Conservation (phyloP, 2,329 filamentous ascomycete species). For the Tolypocladium ophioglossoides region DNA sequence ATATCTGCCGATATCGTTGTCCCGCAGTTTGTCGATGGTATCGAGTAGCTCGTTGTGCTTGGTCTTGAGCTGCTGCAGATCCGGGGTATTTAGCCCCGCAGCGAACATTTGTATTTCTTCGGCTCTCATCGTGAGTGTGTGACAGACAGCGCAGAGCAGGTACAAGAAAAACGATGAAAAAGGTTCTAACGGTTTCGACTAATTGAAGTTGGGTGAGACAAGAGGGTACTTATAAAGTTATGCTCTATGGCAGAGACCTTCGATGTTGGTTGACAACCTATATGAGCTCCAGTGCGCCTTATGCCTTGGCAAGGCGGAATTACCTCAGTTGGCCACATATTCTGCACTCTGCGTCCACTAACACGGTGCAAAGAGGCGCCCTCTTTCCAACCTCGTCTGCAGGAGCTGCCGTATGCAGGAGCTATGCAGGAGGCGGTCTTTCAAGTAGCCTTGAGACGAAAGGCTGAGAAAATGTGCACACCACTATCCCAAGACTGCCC, state of each 20-base stretch:
- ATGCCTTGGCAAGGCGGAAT: background rate
- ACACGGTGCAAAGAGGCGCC: background rate
- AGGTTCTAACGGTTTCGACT: too few relatives aligned
- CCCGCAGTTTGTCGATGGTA: conserved; percentile 7
- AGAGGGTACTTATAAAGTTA: too few relatives aligned
- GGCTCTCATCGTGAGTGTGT: background rate
- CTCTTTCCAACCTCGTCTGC: background rate
- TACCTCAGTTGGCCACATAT: background rate
- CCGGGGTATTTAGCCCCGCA: background rate
- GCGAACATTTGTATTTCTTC: background rate
- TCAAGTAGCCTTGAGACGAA: background rate
- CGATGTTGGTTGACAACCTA: background rate
- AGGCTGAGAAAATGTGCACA: background rate
- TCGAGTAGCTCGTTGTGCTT: conserved; percentile 7
- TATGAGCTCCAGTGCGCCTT: background rate
- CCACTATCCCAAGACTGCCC: background rate
- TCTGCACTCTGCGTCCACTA: background rate
- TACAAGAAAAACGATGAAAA: background rate
- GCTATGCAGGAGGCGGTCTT: background rate
- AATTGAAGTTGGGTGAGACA: too few relatives aligned
- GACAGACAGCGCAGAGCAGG: background rate
- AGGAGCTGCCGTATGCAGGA: too few relatives aligned
- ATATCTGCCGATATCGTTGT: conserved; percentile 5
- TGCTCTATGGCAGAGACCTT: background rate
- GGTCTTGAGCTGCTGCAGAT: background rate